Evolutionary conservation across 2,329 filamentous ascomycete genomes (phyloP).

Genomic region (Sclerotinia subarctica): DNA sequence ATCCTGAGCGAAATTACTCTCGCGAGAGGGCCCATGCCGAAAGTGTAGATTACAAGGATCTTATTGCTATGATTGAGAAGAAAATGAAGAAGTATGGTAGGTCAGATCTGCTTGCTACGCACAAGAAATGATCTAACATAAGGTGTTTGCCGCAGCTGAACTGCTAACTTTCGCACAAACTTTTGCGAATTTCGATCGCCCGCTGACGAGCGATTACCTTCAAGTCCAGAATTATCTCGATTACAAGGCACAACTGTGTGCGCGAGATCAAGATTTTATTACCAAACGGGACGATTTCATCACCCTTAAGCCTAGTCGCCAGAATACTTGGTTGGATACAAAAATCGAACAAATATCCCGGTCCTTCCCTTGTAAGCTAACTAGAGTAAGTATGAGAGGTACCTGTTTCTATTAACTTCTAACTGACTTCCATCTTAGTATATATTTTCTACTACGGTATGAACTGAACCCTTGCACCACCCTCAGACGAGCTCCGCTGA

Average conservation of each 20-base stretch:
- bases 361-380: conserved; percentile 14
- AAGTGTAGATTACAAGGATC: conserved; percentile 2
- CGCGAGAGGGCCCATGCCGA: conserved; percentile 19
- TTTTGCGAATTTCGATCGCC: conserved; percentile 35
- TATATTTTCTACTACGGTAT: background rate
- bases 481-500: background rate
- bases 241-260: conserved; percentile 25
- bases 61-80: background rate
- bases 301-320: conserved; percentile 40
- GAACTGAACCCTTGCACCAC: too few species aligned
- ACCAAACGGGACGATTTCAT: conserved; percentile 41
- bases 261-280: conserved; percentile 36
- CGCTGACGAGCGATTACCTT: conserved; percentile 35
- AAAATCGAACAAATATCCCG: conserved; percentile 36
- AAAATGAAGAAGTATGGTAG: background rate
- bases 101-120: background rate
- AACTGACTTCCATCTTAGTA: too few species aligned
- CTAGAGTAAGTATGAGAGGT: too few species aligned
- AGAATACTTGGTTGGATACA: conserved; percentile 43
- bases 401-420: too few species aligned
- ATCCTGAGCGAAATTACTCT: conserved; percentile 13
- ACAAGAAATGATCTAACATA: background rate
- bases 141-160: conserved; percentile 17
- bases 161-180: conserved; percentile 28
- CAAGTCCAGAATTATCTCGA: conserved; percentile 37